Evolutionary conservation across 306 rosid genomes (phyloP), one percentile per base, ranked within the genome.

Genomic region (Cucurbita pepo): DNA sequence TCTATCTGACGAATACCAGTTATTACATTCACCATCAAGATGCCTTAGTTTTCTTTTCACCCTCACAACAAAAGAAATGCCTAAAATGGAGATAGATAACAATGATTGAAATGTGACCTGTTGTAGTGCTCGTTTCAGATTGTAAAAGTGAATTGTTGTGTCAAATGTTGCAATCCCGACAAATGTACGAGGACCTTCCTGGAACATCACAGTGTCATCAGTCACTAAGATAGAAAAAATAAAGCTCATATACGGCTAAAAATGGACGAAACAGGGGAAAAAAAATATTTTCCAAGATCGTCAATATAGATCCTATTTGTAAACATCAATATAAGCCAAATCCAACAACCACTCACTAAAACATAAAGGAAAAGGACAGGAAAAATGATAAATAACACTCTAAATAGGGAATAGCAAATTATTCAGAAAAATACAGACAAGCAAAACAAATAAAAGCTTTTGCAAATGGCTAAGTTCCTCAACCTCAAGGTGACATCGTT

Each of bases 121-220:
- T 82, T 94, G 97, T 78, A 88, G 77, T 34, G 90, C 97, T 73
- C 97, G 95, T 85, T 94, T 94, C 84, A 94, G 79, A 78, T 88
- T 94, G 84, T 94, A 91, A 81, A 94, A 94, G 76, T 94, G 99
- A 84, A 94, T 86, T 18, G 99, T 91, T 15, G 91, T 89, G 80
- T 94, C 99, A 86, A 94, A 94, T 11, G 99, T 91, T 58, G 99
- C 97, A 59, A 94, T 78, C 73, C 99, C 99, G 52, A 94, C 97
- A 77, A 76, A 73, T 71, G 99, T 94, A 38, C 83, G 86, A 77
- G 96, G 96, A 77, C 97, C 95, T 81, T 94, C 96, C 99, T 94
- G 91, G 65, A 86, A 67, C 58, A 84, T 74, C 75, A 51, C 10
- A 51, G 30, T 52, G 16, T 18, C 43, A 76, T 76, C 66, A 57